Evolutionary conservation across 352 stramenopile species (phyloP), one percentile per base, ranked within the genome.

Genomic region (Phytophthora crassamura): DNA sequence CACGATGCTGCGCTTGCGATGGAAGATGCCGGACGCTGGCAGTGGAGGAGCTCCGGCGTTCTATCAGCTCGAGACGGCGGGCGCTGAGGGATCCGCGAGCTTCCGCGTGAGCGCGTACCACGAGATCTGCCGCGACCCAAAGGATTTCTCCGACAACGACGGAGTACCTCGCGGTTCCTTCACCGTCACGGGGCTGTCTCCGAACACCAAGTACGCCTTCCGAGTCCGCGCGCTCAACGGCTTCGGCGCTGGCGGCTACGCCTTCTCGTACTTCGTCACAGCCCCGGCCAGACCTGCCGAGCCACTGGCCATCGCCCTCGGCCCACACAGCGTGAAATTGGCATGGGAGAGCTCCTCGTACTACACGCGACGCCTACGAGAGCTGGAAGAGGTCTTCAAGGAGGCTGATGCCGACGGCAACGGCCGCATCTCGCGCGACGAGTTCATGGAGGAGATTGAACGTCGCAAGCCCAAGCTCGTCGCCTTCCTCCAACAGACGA

Each of bases 131-230:
- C 80, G 93, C 0, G 93, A 98, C 65, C 93, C 93, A 4, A 83
- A 85, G 12, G 82, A 97, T 55, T 95, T 86, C 39, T 75, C 88
- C 34, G 86, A 94, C 65, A 95, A 95, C 51, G 53, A 77, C 11
- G 87, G 87, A 15, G 72, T 94, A 35, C 82, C 91, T 32, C 83
- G 89, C 20, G 95, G 95, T 30, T 70, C 86, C 12, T 88, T 90
- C 66, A 74, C 86, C 7, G 71, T 94, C 16, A 76, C 75, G 0
- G 80, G 82, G 0, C 53, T 98, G 8, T 33, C 58, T 8, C 88
- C 93, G 6, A 97, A 95, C 71, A 97, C 89, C 11, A 94, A 92
- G 63, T 98, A 98, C 59, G 80, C 69, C 41, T 97, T 98, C 55
- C 85, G 93, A 7, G 59, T 98, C 6, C 88, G 93, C 11, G 91